These are phyloP conservation scores for Kingdonia uniflora DNA, from an alignment of 164 flowering plant genomes.

Conservation along the genomic window DNA sequence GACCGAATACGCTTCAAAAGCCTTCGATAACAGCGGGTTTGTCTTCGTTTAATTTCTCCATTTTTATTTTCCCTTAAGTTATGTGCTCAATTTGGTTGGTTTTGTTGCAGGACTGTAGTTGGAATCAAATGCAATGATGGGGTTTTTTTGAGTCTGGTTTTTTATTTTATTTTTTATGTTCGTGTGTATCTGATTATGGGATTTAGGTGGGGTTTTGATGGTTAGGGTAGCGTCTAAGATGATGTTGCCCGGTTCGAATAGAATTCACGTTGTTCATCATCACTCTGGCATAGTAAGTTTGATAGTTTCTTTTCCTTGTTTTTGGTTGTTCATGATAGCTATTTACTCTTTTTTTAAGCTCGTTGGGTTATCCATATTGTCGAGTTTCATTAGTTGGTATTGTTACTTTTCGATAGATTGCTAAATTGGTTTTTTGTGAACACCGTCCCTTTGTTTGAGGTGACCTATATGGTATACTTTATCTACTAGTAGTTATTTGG, in stretches of 20 bases:
- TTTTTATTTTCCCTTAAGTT: neutral
- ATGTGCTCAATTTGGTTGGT: neutral
- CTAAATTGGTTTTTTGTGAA: neutral
- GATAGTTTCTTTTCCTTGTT: neutral
- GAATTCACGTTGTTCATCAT: slow-evolving; percentile 89
- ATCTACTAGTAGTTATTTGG: neutral
- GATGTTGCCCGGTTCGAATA: slow-evolving; percentile 96
- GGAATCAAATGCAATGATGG: slow-evolving; percentile 92
- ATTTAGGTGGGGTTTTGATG: slow-evolving; percentile 3
- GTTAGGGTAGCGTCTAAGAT: slow-evolving; percentile 92
- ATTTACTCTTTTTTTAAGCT: neutral
- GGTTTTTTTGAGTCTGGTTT: slow-evolving; percentile 40
- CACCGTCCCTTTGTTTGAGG: neutral
- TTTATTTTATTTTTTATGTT: neutral
- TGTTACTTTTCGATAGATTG: too few species aligned
- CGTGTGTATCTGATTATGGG: neutral
- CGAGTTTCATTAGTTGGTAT: neutral
- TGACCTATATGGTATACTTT: neutral
- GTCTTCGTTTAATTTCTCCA: neutral
- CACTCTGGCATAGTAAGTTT: slow-evolving; percentile 83
- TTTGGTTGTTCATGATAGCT: neutral
- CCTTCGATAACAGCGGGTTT: slow-evolving; percentile 94
- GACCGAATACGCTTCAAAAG: slow-evolving; percentile 98
- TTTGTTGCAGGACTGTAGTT: slow-evolving; percentile 56
- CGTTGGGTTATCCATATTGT: neutral